Evolutionary conservation across 1,284 basidiomycete species (phyloP).

Genomic region (Cutaneotrichosporon curvatum): DNA sequence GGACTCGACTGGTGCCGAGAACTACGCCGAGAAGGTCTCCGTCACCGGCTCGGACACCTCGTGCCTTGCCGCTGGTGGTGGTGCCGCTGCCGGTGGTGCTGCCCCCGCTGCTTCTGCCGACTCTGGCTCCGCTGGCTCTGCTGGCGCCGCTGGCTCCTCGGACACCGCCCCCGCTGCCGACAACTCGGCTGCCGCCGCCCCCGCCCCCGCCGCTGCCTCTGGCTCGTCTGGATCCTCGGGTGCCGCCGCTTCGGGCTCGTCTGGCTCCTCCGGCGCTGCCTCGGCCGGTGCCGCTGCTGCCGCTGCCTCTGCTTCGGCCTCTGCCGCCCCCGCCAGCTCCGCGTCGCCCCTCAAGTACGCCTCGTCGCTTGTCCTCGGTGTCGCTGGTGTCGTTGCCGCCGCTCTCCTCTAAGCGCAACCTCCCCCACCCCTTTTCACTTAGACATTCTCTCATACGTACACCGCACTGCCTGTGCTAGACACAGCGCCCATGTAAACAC

Average conservation of each 20-base stretch:
- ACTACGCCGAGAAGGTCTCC: conserved; percentile 27
- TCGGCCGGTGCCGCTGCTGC: neutral
- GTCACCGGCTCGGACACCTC: conserved; percentile 13
- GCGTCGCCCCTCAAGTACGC: conserved; percentile 11
- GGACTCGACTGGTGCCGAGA: conserved; percentile 32
- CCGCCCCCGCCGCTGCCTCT: conserved; percentile 6
- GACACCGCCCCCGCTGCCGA: neutral
- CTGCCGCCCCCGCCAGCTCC: conserved; percentile 2
- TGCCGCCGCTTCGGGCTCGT: too few species aligned
- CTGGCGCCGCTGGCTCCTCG: conserved; percentile 2
- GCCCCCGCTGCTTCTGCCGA: conserved; percentile 5
- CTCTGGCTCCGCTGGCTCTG: conserved; percentile 2
- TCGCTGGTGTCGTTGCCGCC: conserved; percentile 25
- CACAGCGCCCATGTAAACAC: too few species aligned
- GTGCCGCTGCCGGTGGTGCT: conserved; percentile 4
- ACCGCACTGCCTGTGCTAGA: too few species aligned
- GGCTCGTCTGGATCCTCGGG: too few species aligned
- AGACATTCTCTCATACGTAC: too few species aligned
- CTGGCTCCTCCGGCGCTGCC: too few species aligned
- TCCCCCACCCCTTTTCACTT: too few species aligned
- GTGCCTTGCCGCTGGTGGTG: conserved; percentile 18
- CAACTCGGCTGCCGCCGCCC: neutral
- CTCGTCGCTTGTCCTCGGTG: conserved; percentile 16
- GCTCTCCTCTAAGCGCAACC: conserved; percentile 21
- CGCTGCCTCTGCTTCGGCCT: conserved; percentile 5